A percentile compares a stretch with the other conserved stretches of the same genome.
Conservation (phyloP, 169 alveolate genomes). For the Eimeria acervulina region DNA sequence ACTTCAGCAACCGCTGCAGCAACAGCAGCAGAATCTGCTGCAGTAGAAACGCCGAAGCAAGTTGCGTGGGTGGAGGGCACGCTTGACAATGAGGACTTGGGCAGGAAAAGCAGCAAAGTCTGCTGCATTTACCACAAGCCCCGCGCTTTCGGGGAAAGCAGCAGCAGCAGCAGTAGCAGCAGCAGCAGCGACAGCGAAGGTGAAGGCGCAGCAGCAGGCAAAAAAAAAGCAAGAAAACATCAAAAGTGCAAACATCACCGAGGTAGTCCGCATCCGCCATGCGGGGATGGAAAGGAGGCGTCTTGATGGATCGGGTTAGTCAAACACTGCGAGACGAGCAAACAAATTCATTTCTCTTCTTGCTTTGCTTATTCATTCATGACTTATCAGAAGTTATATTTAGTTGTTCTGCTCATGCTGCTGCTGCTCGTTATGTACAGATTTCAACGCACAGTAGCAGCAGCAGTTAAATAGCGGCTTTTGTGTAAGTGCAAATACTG, state of each 20-base stretch:
- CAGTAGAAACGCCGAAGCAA: conserved; percentile 23
- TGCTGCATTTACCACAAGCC: conserved; percentile 80
- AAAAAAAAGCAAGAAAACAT: neutral
- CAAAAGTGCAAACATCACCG: conserved; percentile 17
- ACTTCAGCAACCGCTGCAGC: too few species aligned
- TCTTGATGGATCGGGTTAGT: neutral
- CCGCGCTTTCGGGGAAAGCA: conserved; percentile 67
- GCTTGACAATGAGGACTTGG: conserved; percentile 70
- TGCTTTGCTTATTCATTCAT: neutral
- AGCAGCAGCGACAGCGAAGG: conserved; percentile 45
- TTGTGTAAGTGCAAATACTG: neutral
- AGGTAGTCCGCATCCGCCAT: neutral
- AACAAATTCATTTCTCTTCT: too few species aligned
- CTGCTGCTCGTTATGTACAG: too few species aligned
- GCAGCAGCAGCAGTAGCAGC: conserved; percentile 43
- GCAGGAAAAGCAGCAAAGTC: conserved; percentile 73
- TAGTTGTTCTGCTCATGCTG: too few species aligned
- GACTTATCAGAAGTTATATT: too few species aligned
- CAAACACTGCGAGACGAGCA: neutral
- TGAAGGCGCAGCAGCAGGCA: conserved; percentile 1
- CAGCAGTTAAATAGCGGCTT: neutral
- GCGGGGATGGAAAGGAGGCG: neutral
- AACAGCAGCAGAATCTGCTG: neutral
- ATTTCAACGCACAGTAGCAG: too few species aligned
- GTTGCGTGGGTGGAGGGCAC: conserved; percentile 57